Conservation (phyloP, 2,329 filamentous ascomycete genomes). For the Pseudocercospora macadamiae region DNA sequence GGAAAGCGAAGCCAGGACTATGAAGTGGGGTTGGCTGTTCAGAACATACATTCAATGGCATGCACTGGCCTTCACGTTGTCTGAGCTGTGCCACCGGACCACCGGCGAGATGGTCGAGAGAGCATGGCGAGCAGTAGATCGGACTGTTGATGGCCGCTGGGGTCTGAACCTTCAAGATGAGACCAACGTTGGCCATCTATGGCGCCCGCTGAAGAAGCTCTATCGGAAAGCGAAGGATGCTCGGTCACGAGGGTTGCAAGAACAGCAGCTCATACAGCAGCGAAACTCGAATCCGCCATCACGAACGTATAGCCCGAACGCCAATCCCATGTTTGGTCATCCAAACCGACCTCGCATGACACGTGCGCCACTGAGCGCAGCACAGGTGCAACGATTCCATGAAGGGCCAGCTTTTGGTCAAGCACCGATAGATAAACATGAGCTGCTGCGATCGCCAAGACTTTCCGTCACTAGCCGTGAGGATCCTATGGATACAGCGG, state of each 20-base stretch:
- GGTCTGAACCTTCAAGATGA: constrained; percentile 36
- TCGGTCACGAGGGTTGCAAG: constrained; percentile 54
- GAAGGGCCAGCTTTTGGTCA: constrained; percentile 37
- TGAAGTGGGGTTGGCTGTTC: constrained; percentile 69
- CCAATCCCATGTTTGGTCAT: constrained; percentile 40
- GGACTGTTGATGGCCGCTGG: constrained; percentile 48
- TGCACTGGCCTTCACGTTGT: constrained; percentile 63
- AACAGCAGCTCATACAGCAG: constrained; percentile 37
- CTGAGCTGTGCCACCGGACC: constrained; percentile 61
- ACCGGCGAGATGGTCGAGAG: constrained; percentile 61
- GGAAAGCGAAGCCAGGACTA: constrained; percentile 63
- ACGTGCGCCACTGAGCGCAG: constrained; percentile 38
- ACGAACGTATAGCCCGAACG: constrained; percentile 38
- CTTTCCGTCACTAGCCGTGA: constrained; percentile 21
- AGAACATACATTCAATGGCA: constrained; percentile 68
- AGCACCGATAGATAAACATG: constrained; percentile 38
- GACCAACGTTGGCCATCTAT: constrained; percentile 57
- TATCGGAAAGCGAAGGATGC: constrained; percentile 61
- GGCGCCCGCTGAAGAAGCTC: constrained; percentile 64
- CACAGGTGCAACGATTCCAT: constrained; percentile 38
- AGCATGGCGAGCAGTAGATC: constrained; percentile 62
- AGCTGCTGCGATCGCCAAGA: constrained; percentile 36
- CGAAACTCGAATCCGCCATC: constrained; percentile 21
- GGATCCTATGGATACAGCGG: constrained; percentile 23
- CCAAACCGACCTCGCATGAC: constrained; percentile 33